Percentiles rank a stretch among this genome's conserved stretches.
These are phyloP conservation scores for Phytophthora multivora DNA, from an alignment of 352 stramenopile species.

Conservation along the genomic window DNA sequence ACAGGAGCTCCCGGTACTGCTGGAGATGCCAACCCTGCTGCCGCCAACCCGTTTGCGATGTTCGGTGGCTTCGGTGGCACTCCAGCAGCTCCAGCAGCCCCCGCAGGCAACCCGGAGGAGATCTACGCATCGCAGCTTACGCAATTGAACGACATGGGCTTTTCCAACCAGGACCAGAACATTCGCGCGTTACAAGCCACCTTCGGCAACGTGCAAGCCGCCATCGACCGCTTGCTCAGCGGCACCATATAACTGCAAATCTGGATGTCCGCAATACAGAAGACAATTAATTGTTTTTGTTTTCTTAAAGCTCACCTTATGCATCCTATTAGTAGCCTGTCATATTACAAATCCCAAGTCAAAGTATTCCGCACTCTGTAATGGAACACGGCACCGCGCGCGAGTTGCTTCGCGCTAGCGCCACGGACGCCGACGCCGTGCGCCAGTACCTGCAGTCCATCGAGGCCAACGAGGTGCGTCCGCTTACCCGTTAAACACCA, in stretches of 20 bases:
- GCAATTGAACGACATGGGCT: conserved; percentile 93
- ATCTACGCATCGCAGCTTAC: conserved; percentile 87
- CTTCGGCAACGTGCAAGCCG: conserved; percentile 88
- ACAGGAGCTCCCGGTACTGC: conserved; percentile 4
- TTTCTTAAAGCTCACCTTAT: background rate
- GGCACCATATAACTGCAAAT: conserved; percentile 50
- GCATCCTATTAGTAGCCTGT: background rate
- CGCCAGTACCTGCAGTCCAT: conserved; percentile 64
- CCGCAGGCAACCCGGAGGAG: conserved; percentile 77
- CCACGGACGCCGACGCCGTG: conserved; percentile 63
- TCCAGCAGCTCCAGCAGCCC: conserved; percentile 25
- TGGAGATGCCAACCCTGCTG: conserved; percentile 16
- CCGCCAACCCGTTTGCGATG: conserved; percentile 58
- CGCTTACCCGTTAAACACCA: background rate
- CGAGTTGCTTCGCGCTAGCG: conserved; percentile 67
- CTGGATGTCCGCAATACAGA: background rate
- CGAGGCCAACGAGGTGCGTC: conserved; percentile 59
- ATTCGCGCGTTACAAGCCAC: conserved; percentile 86
- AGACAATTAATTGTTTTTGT: background rate
- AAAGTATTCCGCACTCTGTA: conserved; percentile 3
- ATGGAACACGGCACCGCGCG: conserved; percentile 45
- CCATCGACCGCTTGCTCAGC: conserved; percentile 88
- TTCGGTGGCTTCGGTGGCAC: conserved; percentile 46
- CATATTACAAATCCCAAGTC: conserved; percentile 1
- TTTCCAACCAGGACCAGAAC: conserved; percentile 89